phyloP scores from a whole-genome alignment of 805 yeast species.

The Yarrowia hollandica region DNA sequence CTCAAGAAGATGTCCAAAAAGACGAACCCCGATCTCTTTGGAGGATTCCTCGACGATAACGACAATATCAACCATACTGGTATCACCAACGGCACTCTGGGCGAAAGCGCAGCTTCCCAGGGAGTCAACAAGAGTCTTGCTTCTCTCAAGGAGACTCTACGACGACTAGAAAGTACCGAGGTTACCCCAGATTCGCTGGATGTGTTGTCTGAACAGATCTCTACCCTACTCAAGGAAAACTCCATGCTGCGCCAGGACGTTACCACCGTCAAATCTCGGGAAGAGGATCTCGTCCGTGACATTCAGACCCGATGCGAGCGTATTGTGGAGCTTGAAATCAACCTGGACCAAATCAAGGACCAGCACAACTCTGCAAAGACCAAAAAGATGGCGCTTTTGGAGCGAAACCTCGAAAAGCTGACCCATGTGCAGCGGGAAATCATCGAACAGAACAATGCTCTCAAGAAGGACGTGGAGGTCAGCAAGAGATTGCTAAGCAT shows the following conservation, averaged over 20 bases:
- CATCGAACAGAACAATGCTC: constrained; percentile 58
- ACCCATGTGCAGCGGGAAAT: constrained; percentile 60
- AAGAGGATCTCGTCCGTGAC: constrained; percentile 38
- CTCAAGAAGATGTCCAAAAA: constrained; percentile 24
- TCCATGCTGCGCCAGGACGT: constrained; percentile 6
- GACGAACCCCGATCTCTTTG: background rate
- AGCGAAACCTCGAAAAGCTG: constrained; percentile 58
- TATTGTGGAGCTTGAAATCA: constrained; percentile 47
- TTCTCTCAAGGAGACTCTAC: constrained; percentile 3
- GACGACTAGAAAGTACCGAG: background rate
- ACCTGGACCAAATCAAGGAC: constrained; percentile 46
- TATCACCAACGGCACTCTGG: constrained; percentile 12
- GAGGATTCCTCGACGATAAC: constrained; percentile 22
- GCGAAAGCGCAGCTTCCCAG: constrained; percentile 5
- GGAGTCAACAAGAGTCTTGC: background rate
- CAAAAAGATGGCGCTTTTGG: constrained; percentile 54
- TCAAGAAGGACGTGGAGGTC: constrained; percentile 57
- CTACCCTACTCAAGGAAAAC: constrained; percentile 2
- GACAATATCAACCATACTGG: constrained; percentile 17
- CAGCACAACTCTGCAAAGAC: constrained; percentile 39
- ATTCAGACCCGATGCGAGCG: constrained; percentile 42
- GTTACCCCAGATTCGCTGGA: background rate
- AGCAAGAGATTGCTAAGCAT: constrained; percentile 58
- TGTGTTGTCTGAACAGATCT: background rate
- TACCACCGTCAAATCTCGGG: constrained; percentile 32